phyloP scores from a whole-genome alignment of 495 filamentous ascomycete genomes.

The Penicillium cinerascens region DNA sequence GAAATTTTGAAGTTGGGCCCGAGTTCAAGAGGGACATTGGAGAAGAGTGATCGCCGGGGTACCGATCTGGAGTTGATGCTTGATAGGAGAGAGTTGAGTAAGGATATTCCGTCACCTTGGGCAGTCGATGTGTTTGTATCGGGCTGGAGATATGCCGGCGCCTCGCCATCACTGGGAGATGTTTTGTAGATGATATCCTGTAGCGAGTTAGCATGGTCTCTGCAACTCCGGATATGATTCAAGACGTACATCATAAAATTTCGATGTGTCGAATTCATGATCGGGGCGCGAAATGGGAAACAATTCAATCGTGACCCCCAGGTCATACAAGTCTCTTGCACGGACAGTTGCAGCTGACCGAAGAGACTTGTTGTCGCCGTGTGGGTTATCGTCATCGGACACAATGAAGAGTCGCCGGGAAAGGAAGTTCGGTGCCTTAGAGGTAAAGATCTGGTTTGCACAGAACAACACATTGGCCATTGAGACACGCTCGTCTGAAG shows the following conservation, averaged over 20 bases:
- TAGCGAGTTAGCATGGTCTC: slow-evolving; percentile 1
- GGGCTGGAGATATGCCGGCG: slow-evolving; percentile 50
- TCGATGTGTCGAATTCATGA: slow-evolving; percentile 74
- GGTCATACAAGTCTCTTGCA: slow-evolving; percentile 92
- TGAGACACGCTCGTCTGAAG: slow-evolving; percentile 63
- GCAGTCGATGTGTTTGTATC: slow-evolving; percentile 48
- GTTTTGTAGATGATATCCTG: slow-evolving; percentile 78
- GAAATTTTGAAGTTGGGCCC: slow-evolving; percentile 82
- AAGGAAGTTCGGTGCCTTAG: slow-evolving; percentile 88
- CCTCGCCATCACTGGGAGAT: slow-evolving; percentile 62
- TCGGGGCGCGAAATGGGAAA: slow-evolving; percentile 81
- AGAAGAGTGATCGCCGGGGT: slow-evolving; percentile 83
- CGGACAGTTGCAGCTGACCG: slow-evolving; percentile 76
- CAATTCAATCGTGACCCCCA: slow-evolving; percentile 88
- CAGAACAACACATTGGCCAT: slow-evolving; percentile 94
- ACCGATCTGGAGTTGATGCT: slow-evolving; percentile 89
- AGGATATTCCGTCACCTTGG: slow-evolving; percentile 68
- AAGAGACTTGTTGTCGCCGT: slow-evolving; percentile 63
- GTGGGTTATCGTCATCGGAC: slow-evolving; percentile 90
- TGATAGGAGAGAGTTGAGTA: slow-evolving; percentile 78
- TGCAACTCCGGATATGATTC: not conserved
- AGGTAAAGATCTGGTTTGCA: slow-evolving; percentile 95
- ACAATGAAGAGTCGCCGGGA: slow-evolving; percentile 92
- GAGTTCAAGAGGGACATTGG: slow-evolving; percentile 78
- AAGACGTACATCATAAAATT: slow-evolving; percentile 81